Percentiles rank a stretch among this genome's conserved stretches.
Conservation (phyloP, 1,284 basidiomycete species). For the Neolentinus lepideus region DNA sequence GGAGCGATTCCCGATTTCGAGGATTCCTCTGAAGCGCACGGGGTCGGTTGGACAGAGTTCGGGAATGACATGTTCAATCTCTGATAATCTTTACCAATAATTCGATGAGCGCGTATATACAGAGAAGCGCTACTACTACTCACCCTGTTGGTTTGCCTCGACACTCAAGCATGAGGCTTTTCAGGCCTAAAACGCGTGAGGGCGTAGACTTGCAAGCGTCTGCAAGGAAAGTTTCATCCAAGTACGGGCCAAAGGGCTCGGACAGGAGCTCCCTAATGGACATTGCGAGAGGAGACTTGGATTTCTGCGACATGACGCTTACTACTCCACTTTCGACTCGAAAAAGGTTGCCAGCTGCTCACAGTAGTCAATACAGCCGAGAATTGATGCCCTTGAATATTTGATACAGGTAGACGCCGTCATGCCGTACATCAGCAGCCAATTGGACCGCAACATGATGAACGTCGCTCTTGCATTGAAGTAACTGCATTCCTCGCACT, state of each 20-base stretch:
- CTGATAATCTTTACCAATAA: too few species aligned
- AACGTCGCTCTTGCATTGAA: too few species aligned
- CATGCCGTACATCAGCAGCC: too few species aligned
- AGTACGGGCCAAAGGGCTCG: neutral
- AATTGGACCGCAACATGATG: too few species aligned
- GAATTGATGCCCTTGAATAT: too few species aligned
- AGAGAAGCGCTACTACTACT: too few species aligned
- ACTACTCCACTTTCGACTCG: too few species aligned
- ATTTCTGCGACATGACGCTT: neutral
- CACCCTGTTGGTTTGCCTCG: neutral
- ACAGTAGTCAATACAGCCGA: too few species aligned
- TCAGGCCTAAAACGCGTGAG: neutral
- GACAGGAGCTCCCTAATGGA: neutral
- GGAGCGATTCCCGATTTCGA: neutral
- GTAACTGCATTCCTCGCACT: too few species aligned
- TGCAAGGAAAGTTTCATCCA: neutral
- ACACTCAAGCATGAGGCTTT: neutral
- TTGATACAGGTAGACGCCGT: too few species aligned
- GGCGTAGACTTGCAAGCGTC: neutral
- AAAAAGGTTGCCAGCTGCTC: neutral
- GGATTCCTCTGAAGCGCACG: neutral
- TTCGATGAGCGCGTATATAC: too few species aligned
- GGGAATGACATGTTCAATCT: neutral
- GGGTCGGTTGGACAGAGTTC: neutral
- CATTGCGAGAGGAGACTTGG: neutral